These are phyloP conservation scores for Penicillium sclerotigenum DNA, from an alignment of 2,329 filamentous ascomycete species.

Conservation along the genomic window DNA sequence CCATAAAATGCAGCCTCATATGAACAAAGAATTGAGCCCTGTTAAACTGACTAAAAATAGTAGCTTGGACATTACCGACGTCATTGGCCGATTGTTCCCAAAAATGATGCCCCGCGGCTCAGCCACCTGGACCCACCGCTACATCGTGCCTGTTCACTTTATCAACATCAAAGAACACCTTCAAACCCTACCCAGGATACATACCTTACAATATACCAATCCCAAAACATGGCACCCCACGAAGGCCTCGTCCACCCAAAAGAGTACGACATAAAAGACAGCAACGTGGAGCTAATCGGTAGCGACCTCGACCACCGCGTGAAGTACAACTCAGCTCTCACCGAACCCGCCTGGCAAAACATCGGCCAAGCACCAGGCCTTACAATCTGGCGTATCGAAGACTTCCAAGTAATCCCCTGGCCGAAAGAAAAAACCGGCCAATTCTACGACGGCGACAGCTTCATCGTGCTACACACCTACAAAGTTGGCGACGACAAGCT, in stretches of 20 bases:
- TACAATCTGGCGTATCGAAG: conserved; percentile 64
- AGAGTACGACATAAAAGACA: conserved; percentile 66
- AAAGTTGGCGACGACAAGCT: conserved; percentile 52
- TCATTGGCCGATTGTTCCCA: conserved; percentile 4
- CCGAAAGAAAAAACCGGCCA: conserved; percentile 56
- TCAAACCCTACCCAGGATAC: background rate
- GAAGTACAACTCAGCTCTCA: conserved; percentile 63
- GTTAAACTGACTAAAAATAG: conserved; percentile 5
- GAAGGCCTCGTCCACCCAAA: conserved; percentile 61
- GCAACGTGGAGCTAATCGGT: conserved; percentile 65
- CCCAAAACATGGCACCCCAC: conserved; percentile 56
- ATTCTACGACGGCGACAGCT: conserved; percentile 68
- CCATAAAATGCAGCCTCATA: background rate
- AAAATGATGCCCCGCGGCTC: conserved; percentile 4
- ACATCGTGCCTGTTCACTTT: background rate
- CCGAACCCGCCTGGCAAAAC: conserved; percentile 66
- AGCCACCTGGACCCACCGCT: conserved; percentile 4
- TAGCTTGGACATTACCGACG: background rate
- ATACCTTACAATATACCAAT: background rate
- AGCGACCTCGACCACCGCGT: conserved; percentile 64
- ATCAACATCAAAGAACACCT: background rate
- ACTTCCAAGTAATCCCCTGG: conserved; percentile 63
- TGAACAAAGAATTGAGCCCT: background rate
- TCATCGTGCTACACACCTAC: conserved; percentile 62
- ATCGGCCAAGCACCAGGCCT: conserved; percentile 56